Conservation (phyloP, 257 asterid species). For the Plectranthus barbatus region DNA sequence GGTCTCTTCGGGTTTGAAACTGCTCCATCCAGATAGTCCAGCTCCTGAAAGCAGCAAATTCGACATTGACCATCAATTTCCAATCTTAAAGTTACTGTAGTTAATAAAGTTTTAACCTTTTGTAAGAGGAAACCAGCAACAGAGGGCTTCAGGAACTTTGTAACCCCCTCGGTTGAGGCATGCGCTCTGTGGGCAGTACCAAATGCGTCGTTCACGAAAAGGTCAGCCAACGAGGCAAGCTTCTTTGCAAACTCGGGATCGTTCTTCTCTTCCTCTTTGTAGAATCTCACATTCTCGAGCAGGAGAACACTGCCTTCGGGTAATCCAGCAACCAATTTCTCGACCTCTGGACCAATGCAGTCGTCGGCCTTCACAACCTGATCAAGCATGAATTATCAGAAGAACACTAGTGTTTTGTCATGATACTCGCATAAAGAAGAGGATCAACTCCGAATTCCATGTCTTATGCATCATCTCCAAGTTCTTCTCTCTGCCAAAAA, state of each 20-base stretch:
- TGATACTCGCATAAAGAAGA: background rate
- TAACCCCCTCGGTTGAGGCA: conserved; percentile 89
- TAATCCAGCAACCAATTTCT: conserved; percentile 61
- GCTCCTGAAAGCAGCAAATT: conserved; percentile 39
- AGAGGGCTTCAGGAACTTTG: conserved; percentile 81
- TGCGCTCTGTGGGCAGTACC: conserved; percentile 96
- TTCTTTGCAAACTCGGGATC: conserved; percentile 87
- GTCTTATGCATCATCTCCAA: too few relatives aligned
- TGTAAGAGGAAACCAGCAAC: conserved; percentile 86
- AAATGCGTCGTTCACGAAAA: conserved; percentile 78
- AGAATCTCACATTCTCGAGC: conserved; percentile 84
- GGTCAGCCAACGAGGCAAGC: conserved; percentile 80
- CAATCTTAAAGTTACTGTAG: background rate
- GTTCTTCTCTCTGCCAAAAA: background rate
- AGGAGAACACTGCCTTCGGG: conserved; percentile 71
- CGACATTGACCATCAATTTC: background rate
- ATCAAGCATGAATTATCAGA: background rate
- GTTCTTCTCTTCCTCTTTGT: conserved; percentile 90
- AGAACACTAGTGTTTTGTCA: background rate
- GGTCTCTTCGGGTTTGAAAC: conserved; percentile 74
- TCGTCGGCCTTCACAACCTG: conserved; percentile 87
- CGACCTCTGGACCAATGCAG: conserved; percentile 80
- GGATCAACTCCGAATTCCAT: background rate
- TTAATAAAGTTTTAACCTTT: conserved; percentile 40
- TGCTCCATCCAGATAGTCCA: conserved; percentile 84